Conservation (phyloP, 768 basidiomycete species). For the Leucosporidium yakuticum region DNA sequence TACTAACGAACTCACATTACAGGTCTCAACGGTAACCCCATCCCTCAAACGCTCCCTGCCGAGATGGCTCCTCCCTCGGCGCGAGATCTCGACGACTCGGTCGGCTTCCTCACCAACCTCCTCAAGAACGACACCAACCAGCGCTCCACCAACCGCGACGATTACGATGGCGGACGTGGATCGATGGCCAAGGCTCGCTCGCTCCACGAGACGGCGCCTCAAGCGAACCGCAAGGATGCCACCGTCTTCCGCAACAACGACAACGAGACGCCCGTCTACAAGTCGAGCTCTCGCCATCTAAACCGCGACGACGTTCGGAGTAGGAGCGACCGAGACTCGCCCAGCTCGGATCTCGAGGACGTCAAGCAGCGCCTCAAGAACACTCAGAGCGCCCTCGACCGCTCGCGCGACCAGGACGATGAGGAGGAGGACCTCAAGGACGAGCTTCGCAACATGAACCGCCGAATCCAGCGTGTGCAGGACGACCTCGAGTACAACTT, state of each 20-base stretch:
- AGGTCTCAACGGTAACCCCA: conserved; percentile 87
- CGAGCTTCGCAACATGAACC: conserved; percentile 78
- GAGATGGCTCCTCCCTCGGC: conserved; percentile 91
- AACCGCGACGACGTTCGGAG: conserved; percentile 74
- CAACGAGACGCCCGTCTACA: conserved; percentile 63
- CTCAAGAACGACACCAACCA: conserved; percentile 69
- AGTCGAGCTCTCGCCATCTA: conserved; percentile 72
- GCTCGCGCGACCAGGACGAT: conserved; percentile 59
- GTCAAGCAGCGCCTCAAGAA: conserved; percentile 76
- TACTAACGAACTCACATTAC: neutral
- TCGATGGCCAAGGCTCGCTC: conserved; percentile 66
- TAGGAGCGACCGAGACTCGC: conserved; percentile 51
- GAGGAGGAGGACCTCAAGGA: conserved; percentile 89
- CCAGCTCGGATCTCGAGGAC: conserved; percentile 65
- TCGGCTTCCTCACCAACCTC: conserved; percentile 79
- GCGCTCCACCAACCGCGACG: conserved; percentile 51
- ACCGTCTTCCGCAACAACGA: conserved; percentile 80
- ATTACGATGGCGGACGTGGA: conserved; percentile 45
- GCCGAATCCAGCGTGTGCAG: conserved; percentile 75
- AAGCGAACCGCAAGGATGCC: conserved; percentile 58
- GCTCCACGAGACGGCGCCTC: conserved; percentile 45
- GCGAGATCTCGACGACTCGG: conserved; percentile 78
- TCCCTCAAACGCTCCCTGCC: conserved; percentile 76
- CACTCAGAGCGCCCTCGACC: conserved; percentile 73
- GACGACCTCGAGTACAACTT: conserved; percentile 86